phyloP scores from a whole-genome alignment of 2,329 filamentous ascomycete genomes.

The Xylaria hypoxylon region DNA sequence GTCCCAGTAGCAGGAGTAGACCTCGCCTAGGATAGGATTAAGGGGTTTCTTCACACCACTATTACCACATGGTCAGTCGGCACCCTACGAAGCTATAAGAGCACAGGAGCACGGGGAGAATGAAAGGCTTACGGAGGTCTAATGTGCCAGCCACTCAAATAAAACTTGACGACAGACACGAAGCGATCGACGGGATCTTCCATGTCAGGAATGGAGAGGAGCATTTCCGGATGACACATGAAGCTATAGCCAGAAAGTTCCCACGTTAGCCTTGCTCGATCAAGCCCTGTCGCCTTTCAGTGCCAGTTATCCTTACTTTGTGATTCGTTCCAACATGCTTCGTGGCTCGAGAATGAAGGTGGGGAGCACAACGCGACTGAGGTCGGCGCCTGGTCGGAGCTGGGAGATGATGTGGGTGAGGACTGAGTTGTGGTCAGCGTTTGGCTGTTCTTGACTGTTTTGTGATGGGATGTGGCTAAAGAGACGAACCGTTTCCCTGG shows the following conservation, averaged over 20 bases:
- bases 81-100: slow-evolving; percentile 22
- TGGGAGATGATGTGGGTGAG: slow-evolving; percentile 98
- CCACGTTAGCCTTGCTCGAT: slow-evolving; percentile 31
- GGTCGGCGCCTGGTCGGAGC: slow-evolving; percentile 91
- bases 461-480: neutral
- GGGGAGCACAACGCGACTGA: slow-evolving; percentile 92
- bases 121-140: slow-evolving; percentile 81
- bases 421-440: slow-evolving; percentile 66
- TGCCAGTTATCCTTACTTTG: slow-evolving; percentile 75
- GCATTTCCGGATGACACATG: slow-evolving; percentile 98
- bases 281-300: too few relatives aligned
- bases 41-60: slow-evolving; percentile 98
- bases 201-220: slow-evolving; percentile 86
- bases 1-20: slow-evolving; percentile 96
- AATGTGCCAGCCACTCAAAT: slow-evolving; percentile 98
- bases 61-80: slow-evolving; percentile 36
- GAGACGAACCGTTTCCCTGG: slow-evolving; percentile 85
- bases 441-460: neutral
- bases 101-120: neutral
- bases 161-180: slow-evolving; percentile 96
- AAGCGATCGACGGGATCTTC: slow-evolving; percentile 92
- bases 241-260: slow-evolving; percentile 70
- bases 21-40: slow-evolving; percentile 95
- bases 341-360: slow-evolving; percentile 98
- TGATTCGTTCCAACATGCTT: slow-evolving; percentile 98